Conservation (phyloP, 352 stramenopile genomes). For the Thraustochytrium sp. region DNA sequence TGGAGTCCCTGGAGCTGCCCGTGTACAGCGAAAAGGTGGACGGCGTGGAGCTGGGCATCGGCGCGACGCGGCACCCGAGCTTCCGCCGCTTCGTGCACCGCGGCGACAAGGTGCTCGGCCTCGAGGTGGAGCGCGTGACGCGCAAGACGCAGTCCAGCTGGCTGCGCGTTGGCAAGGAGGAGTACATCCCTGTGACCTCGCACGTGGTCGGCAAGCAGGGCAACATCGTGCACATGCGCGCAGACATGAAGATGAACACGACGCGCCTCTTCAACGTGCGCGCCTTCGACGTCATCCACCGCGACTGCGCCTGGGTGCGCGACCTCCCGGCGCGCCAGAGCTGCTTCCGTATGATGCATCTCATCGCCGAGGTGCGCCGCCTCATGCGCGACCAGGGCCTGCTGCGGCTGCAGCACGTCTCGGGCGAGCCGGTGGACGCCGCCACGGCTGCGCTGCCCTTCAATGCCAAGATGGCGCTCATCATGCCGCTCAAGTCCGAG, state of each 20-base stretch:
- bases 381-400: not conserved
- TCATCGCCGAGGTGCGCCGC: not conserved
- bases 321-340: not conserved
- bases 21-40: not conserved
- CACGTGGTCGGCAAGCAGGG: not conserved
- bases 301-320: not conserved
- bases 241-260: constrained; percentile 18
- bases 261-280: not conserved
- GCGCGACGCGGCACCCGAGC: not conserved
- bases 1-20: not conserved
- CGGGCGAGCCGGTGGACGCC: not conserved
- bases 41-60: not conserved
- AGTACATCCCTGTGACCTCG: not conserved
- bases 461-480: not conserved
- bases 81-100: not conserved
- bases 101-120: not conserved
- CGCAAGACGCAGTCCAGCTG: not conserved
- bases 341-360: not conserved
- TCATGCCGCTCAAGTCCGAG: not conserved
- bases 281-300: not conserved
- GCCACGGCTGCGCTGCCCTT: not conserved
- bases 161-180: not conserved
- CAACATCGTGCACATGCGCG: not conserved
- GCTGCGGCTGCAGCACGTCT: not conserved
- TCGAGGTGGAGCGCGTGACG: not conserved